Evolutionary conservation across 2,329 filamentous ascomycete species (phyloP).

Genomic region (Aspergillus ochraceoroseus): DNA sequence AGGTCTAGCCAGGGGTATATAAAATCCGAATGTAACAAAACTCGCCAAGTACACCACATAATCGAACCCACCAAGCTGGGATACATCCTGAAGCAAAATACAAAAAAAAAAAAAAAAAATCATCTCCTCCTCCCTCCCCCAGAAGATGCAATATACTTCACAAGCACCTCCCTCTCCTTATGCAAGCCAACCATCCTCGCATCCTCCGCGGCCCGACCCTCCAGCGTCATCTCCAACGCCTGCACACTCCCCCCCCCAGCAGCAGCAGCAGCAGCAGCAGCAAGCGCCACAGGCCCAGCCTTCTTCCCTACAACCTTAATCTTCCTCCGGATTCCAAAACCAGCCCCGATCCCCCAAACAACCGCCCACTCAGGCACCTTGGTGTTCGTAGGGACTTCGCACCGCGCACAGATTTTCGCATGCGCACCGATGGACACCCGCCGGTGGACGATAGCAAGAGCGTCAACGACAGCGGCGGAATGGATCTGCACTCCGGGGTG

Average conservation of each 20-base stretch:
- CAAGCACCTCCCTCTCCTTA: constrained; percentile 63
- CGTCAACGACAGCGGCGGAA: constrained; percentile 42
- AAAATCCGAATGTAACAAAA: no score
- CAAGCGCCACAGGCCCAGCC: constrained; percentile 10
- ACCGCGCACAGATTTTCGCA: constrained; percentile 65
- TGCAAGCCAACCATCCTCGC: constrained; percentile 60
- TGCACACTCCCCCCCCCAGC: constrained; percentile 16
- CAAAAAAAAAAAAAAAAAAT: constrained; percentile 3
- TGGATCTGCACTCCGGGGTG: constrained; percentile 39
- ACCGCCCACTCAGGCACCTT: constrained; percentile 63
- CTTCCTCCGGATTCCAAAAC: constrained; percentile 32
- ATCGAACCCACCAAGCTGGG: no score
- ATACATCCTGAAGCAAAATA: no score
- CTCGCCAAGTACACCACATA: no score
- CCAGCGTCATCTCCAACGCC: constrained; percentile 28
- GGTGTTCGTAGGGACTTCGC: constrained; percentile 54
- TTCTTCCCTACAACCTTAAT: constrained; percentile 23
- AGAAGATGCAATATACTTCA: constrained; percentile 54
- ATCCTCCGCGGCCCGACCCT: constrained; percentile 58
- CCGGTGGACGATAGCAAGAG: constrained; percentile 38
- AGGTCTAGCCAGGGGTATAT: no score
- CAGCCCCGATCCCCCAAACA: constrained; percentile 58
- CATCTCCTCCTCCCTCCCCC: constrained; percentile 29
- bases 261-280: constrained; percentile 17
- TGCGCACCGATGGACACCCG: constrained; percentile 46